Evolutionary conservation across 768 basidiomycete species (phyloP), one percentile per base, ranked within the genome.

Genomic region (Lentinula sp.): DNA sequence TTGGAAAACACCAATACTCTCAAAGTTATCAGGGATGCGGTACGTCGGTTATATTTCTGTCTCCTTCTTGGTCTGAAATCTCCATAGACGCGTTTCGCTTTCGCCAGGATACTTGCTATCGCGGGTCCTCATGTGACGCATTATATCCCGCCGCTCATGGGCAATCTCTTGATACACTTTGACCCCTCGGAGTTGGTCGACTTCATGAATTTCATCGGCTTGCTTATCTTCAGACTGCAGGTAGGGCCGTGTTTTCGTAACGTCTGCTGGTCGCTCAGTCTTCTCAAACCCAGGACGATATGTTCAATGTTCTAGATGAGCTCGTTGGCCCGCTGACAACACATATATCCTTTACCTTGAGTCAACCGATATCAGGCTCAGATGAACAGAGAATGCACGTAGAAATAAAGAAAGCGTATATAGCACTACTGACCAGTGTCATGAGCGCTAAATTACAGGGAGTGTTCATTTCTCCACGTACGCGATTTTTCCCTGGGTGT

Each of bases 171-270:
- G 55, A 83, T 87, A 2, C 91, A 96, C 66, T 95, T 95, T 68
- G 93, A 97, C 65, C 89, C 94, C 1, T 84, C 88, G 6, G 97
- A 99, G 72, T 77, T 99, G 61, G 87, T 90, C 32, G 97, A 99
- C 69, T 96, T 98, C 68, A 88, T 98, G 81, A 90, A 88, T 68
- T 98, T 99, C 77, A 89, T 99, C 59, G 89, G 89, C 6, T 78
- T 97, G 8, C 77, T 98, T 57, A 88, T 95, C 57, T 93, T 96
- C 71, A 91, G 91, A 70, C 83, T 98, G 59, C 91, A 93, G 80
- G 95, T 94, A 62, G 59, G 71, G 63, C 13, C 46, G 50, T 7
- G 6, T 51, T 13, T 15, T 34, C 2, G 5, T 21, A 16, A 11
- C 16, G 1, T 51, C n/a, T 13, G n/a, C 49, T 35, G 5, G 10